These are phyloP conservation scores for Pyricularia pennisetigena DNA, from an alignment of 2,329 filamentous ascomycete species.

Conservation along the genomic window DNA sequence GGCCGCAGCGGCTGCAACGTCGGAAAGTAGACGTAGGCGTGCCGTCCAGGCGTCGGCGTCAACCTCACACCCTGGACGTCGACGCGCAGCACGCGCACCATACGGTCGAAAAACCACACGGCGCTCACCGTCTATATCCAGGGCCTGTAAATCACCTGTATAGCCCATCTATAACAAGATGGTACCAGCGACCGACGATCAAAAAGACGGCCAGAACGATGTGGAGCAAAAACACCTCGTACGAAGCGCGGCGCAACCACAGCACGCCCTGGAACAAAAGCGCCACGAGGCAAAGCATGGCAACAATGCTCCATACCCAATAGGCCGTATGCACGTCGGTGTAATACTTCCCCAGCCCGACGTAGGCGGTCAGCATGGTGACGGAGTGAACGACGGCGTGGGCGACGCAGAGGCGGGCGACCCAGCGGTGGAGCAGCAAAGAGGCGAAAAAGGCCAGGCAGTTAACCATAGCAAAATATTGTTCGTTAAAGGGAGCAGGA, in stretches of 20 bases:
- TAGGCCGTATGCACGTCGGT: conserved; percentile 17
- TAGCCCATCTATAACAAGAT: conserved; percentile 13
- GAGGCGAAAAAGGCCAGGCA: conserved; percentile 26
- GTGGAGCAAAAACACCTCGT: conserved; percentile 28
- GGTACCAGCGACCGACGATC: conserved; percentile 23
- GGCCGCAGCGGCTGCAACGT: conserved; percentile 24
- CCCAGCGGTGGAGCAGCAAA: conserved; percentile 25
- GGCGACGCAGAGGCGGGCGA: conserved; percentile 16
- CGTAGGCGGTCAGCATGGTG: conserved; percentile 18
- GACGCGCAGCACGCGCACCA: conserved; percentile 24
- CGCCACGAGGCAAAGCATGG: conserved; percentile 21
- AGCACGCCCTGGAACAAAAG: conserved; percentile 20
- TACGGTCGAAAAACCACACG: conserved; percentile 32
- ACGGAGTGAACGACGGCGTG: conserved; percentile 21
- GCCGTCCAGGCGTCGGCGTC: conserved; percentile 18
- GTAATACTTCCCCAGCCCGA: conserved; percentile 10
- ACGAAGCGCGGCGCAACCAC: conserved; percentile 24
- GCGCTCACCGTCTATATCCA: conserved; percentile 14
- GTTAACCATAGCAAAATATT: conserved; percentile 24
- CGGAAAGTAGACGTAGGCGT: conserved; percentile 40
- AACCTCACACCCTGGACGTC: conserved; percentile 20
- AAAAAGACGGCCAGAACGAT: conserved; percentile 21
- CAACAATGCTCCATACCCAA: conserved; percentile 34
- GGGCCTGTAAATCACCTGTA: neutral
- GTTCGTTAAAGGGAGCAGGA: conserved; percentile 22